These are phyloP conservation scores for Beauveria pseudobassiana DNA, from an alignment of 2,329 filamentous ascomycete species.

Conservation along the genomic window DNA sequence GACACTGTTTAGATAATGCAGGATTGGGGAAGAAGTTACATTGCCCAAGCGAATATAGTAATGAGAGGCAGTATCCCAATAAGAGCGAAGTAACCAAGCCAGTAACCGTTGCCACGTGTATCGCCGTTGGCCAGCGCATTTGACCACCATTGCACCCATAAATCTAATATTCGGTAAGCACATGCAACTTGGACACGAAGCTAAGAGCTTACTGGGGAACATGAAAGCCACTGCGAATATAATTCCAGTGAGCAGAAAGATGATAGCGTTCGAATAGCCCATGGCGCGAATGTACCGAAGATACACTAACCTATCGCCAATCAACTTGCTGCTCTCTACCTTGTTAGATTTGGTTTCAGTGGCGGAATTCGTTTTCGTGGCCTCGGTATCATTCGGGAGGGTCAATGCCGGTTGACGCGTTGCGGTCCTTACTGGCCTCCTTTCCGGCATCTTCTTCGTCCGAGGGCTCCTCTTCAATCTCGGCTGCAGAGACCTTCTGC, in stretches of 20 bases:
- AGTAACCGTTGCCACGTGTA: too few species aligned
- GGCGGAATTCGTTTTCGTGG: not conserved
- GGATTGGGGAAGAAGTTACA: too few species aligned
- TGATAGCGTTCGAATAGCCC: not conserved
- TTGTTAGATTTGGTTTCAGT: not conserved
- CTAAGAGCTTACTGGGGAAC: too few species aligned
- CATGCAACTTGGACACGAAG: too few species aligned
- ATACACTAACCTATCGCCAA: not conserved
- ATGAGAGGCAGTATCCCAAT: too few species aligned
- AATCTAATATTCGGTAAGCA: too few species aligned
- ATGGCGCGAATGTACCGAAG: not conserved
- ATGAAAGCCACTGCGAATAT: not conserved
- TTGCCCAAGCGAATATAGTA: too few species aligned
- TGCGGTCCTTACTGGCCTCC: not conserved
- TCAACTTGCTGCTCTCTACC: not conserved
- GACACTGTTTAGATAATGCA: too few species aligned
- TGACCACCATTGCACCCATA: too few species aligned
- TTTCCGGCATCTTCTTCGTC: not conserved
- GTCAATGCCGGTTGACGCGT: not conserved
- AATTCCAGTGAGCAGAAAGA: not conserved
- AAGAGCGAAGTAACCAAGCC: too few species aligned
- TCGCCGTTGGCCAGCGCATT: too few species aligned
- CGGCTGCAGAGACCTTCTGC: not conserved
- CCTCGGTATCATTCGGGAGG: not conserved
- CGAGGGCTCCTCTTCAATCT: not conserved